Evolutionary conservation across 2,329 filamentous ascomycete species (phyloP), one percentile per base, ranked within the genome.

Genomic region (Huntiella moniliformis): DNA sequence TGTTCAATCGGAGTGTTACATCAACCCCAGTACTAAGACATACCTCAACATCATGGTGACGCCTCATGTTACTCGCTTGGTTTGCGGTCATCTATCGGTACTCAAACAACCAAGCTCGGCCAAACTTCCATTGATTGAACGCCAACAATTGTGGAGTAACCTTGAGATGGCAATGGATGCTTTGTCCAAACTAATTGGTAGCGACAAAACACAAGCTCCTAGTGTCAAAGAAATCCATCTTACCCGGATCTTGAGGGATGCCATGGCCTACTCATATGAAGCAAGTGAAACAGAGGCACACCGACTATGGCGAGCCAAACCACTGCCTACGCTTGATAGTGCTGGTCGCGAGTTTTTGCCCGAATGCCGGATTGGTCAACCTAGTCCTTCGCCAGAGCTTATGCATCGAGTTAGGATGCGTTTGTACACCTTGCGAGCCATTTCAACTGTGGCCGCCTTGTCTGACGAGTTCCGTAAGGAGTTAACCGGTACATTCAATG

Each of bases 401-500:
- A 6, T 12, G n/a, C 38, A 39, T 39, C 18, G 13, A 8, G 18
- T 87, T 60, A 79, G 71, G 53, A 72, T 86, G 52, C 75, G 91
- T 45, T 82, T 88, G 59, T 79, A 74, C 42, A 73, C 78, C 1
- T 63, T 96, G 13, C 78, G 79, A 55, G 86, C 85, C 1, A 65
- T 96, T 47, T 82, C 82, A n/a, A 80, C 85, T 2, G 66, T 96
- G 43, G 76, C 82, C 1, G 75, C 82, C 2, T 79, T 80, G 54
- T 85, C 86, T 55, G 86, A 96, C 53, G 75, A 82, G 17, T 84
- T 88, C 56, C 73, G 87, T 38, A 93, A 92, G 56, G 70, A 73
- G 0, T 73, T 96, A 40, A 81, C 91, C 44, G 79, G 87, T 17
- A 75, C 83, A 54, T 84, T 86, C n/a, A 22, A 38, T 11, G 73